Percentiles rank a stretch among this genome's conserved stretches.
Conservation (phyloP, 2,329 filamentous ascomycete species). For the Monosporascus cannonballus region DNA sequence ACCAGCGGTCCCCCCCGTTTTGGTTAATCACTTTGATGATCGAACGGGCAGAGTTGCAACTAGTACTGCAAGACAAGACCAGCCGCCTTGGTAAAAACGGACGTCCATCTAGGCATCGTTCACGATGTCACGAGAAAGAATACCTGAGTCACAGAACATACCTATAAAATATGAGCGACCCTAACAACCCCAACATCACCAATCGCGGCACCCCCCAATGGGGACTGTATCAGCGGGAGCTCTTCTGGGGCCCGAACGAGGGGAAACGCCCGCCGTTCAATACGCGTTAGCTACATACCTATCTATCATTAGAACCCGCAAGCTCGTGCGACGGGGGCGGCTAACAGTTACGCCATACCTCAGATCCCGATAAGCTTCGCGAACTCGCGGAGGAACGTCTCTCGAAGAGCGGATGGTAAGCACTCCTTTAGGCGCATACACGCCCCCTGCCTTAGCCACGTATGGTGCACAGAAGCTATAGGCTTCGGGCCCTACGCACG, state of each 20-base stretch:
- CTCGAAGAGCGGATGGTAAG: conserved; percentile 48
- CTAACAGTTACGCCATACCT: background rate
- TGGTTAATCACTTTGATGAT: background rate
- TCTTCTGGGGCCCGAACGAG: conserved; percentile 23
- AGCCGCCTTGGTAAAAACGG: too few species aligned
- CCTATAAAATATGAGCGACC: conserved; percentile 16
- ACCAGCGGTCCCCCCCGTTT: background rate
- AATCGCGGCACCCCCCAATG: conserved; percentile 22
- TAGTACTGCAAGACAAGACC: too few species aligned
- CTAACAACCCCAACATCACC: conserved; percentile 18
- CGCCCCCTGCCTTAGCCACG: too few species aligned
- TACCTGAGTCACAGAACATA: background rate
- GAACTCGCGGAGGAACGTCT: conserved; percentile 49
- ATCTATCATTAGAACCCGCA: background rate
- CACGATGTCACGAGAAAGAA: too few species aligned
- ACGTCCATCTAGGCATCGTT: too few species aligned
- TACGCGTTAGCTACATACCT: conserved; percentile 11
- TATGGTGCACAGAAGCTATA: too few species aligned
- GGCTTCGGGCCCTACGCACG: background rate
- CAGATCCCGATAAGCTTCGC: conserved; percentile 54
- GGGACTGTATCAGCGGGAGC: conserved; percentile 19
- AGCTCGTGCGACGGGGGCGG: background rate
- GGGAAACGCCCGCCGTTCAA: conserved; percentile 19
- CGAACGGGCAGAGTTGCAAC: too few species aligned
- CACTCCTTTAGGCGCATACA: background rate